Percentiles rank a stretch among this genome's conserved stretches.
Evolutionary conservation across 257 asterid genomes (phyloP).

Genomic region (Euphrasia confusa): DNA sequence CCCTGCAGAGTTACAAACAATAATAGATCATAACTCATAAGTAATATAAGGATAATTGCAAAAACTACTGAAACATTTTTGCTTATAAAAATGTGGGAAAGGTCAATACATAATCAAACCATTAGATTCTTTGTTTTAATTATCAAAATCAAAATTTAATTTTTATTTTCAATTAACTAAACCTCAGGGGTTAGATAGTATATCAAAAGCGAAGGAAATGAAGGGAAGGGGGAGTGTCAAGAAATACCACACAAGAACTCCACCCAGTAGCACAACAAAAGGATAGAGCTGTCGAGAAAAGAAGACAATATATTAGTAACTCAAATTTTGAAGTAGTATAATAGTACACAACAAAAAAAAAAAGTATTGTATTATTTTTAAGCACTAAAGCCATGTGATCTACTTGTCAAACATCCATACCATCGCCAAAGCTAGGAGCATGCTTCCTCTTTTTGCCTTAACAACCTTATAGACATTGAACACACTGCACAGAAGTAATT

Average conservation of each 20-base stretch:
- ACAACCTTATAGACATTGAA: conserved; percentile 79
- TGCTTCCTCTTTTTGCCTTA: conserved; percentile 81
- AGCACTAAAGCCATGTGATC: not conserved
- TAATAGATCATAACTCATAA: conserved; percentile 15
- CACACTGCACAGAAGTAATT: conserved; percentile 48
- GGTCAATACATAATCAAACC: not conserved
- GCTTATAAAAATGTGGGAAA: not conserved
- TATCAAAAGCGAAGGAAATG: not conserved
- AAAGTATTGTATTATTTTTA: too few relatives aligned
- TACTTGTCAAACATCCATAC: conserved; percentile 33
- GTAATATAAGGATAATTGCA: too few relatives aligned
- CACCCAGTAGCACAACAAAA: conserved; percentile 66
- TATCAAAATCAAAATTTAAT: too few relatives aligned
- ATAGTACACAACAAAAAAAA: conserved; percentile 1
- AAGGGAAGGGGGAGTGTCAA: conserved; percentile 10
- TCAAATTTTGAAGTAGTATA: conserved; percentile 13
- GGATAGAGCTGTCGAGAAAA: conserved; percentile 75
- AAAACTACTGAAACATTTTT: too few relatives aligned
- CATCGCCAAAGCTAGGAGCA: conserved; percentile 91
- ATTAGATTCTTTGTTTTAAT: too few relatives aligned
- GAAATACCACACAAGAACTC: conserved; percentile 78
- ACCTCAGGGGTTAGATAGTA: not conserved
- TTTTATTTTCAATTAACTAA: too few relatives aligned
- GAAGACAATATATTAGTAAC: conserved; percentile 16
- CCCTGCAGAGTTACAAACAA: conserved; percentile 46